Conservation (phyloP, 2,329 filamentous ascomycete species). For the Plenodomus biglobosus region DNA sequence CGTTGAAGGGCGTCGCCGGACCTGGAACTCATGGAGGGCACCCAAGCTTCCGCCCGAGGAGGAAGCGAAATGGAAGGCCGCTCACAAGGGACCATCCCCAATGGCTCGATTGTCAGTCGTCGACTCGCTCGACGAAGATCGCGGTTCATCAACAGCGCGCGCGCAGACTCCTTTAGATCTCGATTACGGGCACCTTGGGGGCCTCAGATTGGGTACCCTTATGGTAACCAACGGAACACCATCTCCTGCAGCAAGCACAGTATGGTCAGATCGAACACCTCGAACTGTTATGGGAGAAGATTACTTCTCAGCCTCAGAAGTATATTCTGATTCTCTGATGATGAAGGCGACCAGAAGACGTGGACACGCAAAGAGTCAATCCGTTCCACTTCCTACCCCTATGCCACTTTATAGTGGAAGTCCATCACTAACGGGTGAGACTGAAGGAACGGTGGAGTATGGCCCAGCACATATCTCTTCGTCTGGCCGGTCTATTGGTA, state of each 20-base stretch:
- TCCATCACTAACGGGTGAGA: not conserved
- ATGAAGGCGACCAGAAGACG: slow-evolving; percentile 22
- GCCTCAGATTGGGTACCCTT: slow-evolving; percentile 47
- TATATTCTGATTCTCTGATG: slow-evolving; percentile 20
- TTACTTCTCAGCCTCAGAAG: slow-evolving; percentile 32
- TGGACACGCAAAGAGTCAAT: slow-evolving; percentile 34
- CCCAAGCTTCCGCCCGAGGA: slow-evolving; percentile 27
- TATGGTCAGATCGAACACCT: slow-evolving; percentile 10
- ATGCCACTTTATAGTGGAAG: slow-evolving; percentile 11
- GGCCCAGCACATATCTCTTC: not conserved
- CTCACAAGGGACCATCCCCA: slow-evolving; percentile 19
- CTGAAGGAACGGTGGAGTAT: not conserved
- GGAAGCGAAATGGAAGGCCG: slow-evolving; percentile 36
- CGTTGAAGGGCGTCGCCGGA: slow-evolving; percentile 38
- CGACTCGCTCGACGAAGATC: slow-evolving; percentile 25
- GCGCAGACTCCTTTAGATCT: slow-evolving; percentile 48
- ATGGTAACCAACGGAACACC: slow-evolving; percentile 52
- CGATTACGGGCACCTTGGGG: slow-evolving; percentile 47
- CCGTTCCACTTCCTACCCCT: slow-evolving; percentile 19
- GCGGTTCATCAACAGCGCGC: slow-evolving; percentile 24
- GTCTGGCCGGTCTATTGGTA: not conserved
- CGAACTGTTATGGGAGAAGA: slow-evolving; percentile 21
- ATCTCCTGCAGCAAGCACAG: slow-evolving; percentile 48
- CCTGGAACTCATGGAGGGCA: slow-evolving; percentile 38
- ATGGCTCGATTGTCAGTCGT: slow-evolving; percentile 22